Evolutionary conservation across 371 early-diverging fungal species (phyloP).

Genomic region (Mortierella sp.): DNA sequence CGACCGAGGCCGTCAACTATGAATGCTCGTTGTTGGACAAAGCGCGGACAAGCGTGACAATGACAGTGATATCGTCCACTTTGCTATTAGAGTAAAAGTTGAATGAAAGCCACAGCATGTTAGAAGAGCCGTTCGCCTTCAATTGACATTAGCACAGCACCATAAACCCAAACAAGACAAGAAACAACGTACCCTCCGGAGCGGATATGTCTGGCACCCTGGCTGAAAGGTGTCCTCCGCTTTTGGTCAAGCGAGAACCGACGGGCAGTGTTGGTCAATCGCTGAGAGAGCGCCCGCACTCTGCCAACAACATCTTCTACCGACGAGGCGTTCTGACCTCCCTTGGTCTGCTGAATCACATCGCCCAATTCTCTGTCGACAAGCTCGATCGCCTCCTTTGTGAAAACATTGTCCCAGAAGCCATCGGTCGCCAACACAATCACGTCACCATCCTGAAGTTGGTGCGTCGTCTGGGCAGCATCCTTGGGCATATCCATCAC

Average conservation of each 20-base stretch:
- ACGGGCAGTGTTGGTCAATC: constrained; percentile 69
- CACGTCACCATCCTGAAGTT: constrained; percentile 76
- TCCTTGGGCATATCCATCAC: constrained; percentile 76
- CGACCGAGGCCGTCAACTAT: background rate
- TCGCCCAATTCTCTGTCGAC: constrained; percentile 63
- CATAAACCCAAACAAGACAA: background rate
- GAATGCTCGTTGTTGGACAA: constrained; percentile 22
- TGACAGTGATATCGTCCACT: constrained; percentile 60
- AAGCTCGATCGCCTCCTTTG: constrained; percentile 69
- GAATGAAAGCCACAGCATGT: background rate
- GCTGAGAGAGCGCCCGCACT: constrained; percentile 67
- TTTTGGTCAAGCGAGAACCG: constrained; percentile 69
- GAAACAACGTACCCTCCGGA: constrained; percentile 49
- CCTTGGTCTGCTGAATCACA: constrained; percentile 46
- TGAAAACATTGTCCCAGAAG: constrained; percentile 78
- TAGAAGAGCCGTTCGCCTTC: background rate
- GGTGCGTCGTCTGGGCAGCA: constrained; percentile 69
- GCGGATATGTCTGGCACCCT: constrained; percentile 41
- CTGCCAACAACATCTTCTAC: constrained; percentile 62
- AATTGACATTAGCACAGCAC: background rate
- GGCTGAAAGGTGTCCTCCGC: constrained; percentile 58
- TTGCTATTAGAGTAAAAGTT: background rate
- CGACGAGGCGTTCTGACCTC: background rate
- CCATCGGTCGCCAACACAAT: constrained; percentile 81
- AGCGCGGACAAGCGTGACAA: constrained; percentile 58